These are phyloP conservation scores for Croton laevigatus DNA, from an alignment of 441 rosid species.

Conservation along the genomic window DNA sequence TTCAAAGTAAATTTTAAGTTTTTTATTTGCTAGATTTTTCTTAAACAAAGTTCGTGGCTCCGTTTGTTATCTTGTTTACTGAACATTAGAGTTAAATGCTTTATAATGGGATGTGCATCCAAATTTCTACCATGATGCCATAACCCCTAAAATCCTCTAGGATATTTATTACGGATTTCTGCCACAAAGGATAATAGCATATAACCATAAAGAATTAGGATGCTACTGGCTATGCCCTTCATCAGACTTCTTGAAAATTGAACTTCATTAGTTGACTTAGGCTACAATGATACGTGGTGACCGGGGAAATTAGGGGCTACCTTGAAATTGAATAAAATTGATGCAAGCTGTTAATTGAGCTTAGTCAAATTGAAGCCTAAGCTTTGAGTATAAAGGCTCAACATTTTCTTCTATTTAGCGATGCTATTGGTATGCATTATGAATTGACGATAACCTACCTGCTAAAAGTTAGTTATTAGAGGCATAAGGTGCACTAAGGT, in stretches of 20 bases:
- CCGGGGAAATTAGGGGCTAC: background rate
- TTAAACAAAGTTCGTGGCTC: background rate
- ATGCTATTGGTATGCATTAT: background rate
- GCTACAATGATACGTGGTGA: background rate
- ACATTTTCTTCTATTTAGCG: background rate
- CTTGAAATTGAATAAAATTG: background rate
- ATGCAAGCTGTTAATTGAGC: background rate
- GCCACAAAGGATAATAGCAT: background rate
- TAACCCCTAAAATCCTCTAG: background rate
- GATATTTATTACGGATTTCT: background rate
- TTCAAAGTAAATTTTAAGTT: constrained; percentile 6
- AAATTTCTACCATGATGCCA: background rate
- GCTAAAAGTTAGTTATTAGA: background rate
- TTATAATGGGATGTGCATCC: background rate
- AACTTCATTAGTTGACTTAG: background rate
- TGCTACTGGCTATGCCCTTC: background rate
- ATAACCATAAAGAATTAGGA: background rate
- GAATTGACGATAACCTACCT: background rate
- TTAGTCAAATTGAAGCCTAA: background rate
- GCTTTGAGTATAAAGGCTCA: background rate
- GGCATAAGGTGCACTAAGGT: background rate
- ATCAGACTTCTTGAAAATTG: background rate
- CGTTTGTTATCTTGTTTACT: background rate
- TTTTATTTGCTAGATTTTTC: background rate
- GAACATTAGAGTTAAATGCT: background rate